These are phyloP conservation scores for Chrysosporium keratinophilum DNA, from an alignment of 2,329 filamentous ascomycete genomes.

Conservation along the genomic window DNA sequence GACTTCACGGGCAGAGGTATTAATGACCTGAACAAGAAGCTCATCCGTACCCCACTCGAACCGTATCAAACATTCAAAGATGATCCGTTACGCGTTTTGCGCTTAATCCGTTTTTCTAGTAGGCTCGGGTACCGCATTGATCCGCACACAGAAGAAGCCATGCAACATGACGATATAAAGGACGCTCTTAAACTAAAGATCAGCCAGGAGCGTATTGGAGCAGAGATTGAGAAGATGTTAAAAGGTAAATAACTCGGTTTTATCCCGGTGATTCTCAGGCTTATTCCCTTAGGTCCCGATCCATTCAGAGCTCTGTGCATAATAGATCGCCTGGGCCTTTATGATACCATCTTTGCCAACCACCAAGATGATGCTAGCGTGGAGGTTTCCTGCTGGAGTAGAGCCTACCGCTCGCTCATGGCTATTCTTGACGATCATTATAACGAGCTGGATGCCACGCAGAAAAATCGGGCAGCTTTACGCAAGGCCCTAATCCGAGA, in stretches of 20 bases:
- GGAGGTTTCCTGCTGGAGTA: slow-evolving; percentile 50
- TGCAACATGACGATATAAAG: slow-evolving; percentile 70
- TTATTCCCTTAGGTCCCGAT: slow-evolving; percentile 27
- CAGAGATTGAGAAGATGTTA: slow-evolving; percentile 86
- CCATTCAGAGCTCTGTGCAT: slow-evolving; percentile 30
- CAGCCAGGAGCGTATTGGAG: slow-evolving; percentile 76
- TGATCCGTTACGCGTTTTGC: slow-evolving; percentile 76
- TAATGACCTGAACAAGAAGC: slow-evolving; percentile 57
- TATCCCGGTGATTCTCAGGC: not conserved
- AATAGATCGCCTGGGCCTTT: slow-evolving; percentile 32
- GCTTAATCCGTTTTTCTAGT: slow-evolving; percentile 82
- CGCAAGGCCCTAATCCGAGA: slow-evolving; percentile 49
- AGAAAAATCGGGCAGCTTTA: slow-evolving; percentile 16
- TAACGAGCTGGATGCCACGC: slow-evolving; percentile 11
- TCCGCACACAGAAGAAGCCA: slow-evolving; percentile 54
- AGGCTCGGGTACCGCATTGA: slow-evolving; percentile 73
- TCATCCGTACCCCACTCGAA: slow-evolving; percentile 77
- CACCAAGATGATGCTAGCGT: slow-evolving; percentile 43
- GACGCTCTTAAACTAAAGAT: slow-evolving; percentile 76
- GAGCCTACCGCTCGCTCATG: slow-evolving; percentile 55
- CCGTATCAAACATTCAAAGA: slow-evolving; percentile 90
- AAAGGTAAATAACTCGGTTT: slow-evolving; percentile 44
- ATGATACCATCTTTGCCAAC: slow-evolving; percentile 35
- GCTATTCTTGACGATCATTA: slow-evolving; percentile 32
- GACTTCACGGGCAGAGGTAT: slow-evolving; percentile 71